Percentiles rank a stretch among this genome's conserved stretches.
These are phyloP conservation scores for Capsicum rhomboideum DNA, from an alignment of 257 asterid genomes.

Conservation along the genomic window DNA sequence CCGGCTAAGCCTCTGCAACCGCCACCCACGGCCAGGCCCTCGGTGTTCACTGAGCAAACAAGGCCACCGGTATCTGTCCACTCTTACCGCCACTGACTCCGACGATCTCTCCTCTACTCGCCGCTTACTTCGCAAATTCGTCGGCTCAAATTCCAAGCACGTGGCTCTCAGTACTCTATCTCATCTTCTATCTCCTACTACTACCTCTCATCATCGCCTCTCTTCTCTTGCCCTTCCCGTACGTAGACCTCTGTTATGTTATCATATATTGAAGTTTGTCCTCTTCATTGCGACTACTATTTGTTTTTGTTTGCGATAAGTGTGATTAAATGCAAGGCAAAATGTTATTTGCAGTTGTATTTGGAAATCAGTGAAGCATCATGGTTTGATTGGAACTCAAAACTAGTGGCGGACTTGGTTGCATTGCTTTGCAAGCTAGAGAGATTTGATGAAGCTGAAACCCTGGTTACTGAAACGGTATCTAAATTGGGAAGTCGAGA, in stretches of 20 bases:
- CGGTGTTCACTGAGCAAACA: conserved; percentile 15
- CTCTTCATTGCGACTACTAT: not conserved
- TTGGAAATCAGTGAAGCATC: conserved; percentile 46
- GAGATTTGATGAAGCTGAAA: conserved; percentile 39
- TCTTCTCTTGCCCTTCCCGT: conserved; percentile 62
- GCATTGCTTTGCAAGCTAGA: conserved; percentile 43
- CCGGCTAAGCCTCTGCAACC: not conserved
- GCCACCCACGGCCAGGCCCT: not conserved
- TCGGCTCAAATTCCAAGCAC: conserved; percentile 59
- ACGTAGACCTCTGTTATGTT: conserved; percentile 16
- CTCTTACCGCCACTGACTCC: conserved; percentile 36
- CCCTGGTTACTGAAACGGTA: conserved; percentile 37
- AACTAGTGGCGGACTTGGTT: conserved; percentile 65
- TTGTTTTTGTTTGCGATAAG: not conserved
- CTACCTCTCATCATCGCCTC: conserved; percentile 39
- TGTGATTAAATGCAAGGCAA: not conserved
- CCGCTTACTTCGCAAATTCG: conserved; percentile 64
- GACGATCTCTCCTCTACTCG: conserved; percentile 11
- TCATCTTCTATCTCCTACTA: conserved; percentile 61
- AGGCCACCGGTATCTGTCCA: conserved; percentile 55
- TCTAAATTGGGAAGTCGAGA: conserved; percentile 35
- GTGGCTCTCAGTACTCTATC: conserved; percentile 68
- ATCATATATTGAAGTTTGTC: not conserved
- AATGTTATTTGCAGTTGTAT: conserved; percentile 52
- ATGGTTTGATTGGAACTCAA: conserved; percentile 89